These are phyloP conservation scores for Carex sylvatica DNA, from an alignment of 202 grass and related monocot species.

Conservation along the genomic window DNA sequence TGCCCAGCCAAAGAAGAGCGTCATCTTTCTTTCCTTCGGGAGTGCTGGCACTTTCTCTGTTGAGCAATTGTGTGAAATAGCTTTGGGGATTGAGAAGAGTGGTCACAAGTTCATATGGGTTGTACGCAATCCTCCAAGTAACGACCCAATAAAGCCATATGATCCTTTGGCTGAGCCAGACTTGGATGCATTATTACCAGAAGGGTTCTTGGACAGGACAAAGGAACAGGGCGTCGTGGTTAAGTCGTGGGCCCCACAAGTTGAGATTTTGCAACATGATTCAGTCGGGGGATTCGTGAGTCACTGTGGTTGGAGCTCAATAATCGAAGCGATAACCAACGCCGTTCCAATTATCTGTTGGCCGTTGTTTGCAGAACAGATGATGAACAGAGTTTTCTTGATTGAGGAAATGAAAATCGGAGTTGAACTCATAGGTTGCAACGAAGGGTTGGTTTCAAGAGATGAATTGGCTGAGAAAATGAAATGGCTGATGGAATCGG, in stretches of 20 bases:
- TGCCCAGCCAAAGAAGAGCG: conserved; percentile 38
- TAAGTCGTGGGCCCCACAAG: conserved; percentile 63
- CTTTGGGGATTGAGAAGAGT: conserved; percentile 42
- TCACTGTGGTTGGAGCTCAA: conserved; percentile 75
- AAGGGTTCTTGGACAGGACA: conserved; percentile 57
- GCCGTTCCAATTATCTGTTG: conserved; percentile 53
- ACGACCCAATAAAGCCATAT: conserved; percentile 31
- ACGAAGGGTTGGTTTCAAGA: conserved; percentile 39
- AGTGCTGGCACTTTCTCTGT: conserved; percentile 41
- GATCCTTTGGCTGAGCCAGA: conserved; percentile 26
- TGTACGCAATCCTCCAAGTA: conserved; percentile 36
- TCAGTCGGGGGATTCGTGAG: conserved; percentile 51
- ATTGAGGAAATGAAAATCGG: conserved; percentile 41
- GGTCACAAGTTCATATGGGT: conserved; percentile 55
- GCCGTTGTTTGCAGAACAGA: conserved; percentile 53
- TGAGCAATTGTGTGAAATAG: conserved; percentile 39
- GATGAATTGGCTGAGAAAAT: conserved; percentile 54
- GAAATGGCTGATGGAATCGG: conserved; percentile 42
- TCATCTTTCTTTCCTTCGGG: conserved; percentile 61
- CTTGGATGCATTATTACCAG: conserved; percentile 35
- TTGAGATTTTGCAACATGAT: conserved; percentile 46
- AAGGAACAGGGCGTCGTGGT: conserved; percentile 32
- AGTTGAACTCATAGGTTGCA: conserved; percentile 45
- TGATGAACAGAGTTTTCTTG: conserved; percentile 55
- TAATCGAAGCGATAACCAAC: conserved; percentile 39